phyloP scores from a whole-genome alignment of 164 flowering plant species.

The Piper longum region DNA sequence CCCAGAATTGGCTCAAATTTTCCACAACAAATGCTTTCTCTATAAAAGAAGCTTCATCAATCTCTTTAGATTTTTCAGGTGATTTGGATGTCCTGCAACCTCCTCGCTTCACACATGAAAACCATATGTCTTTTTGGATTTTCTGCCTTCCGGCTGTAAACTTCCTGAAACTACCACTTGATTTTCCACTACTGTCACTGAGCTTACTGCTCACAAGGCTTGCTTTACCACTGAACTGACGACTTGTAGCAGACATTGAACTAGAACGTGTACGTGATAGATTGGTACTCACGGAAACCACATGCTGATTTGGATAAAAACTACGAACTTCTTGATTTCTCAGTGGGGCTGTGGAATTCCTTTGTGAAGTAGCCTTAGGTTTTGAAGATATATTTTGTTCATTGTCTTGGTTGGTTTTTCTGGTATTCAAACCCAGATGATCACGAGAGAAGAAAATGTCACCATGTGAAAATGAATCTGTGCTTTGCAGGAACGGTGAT shows the following conservation, averaged over 20 bases:
- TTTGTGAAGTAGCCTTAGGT: constrained; percentile 5
- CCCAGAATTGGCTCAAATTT: constrained; percentile 55
- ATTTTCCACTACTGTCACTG: constrained; percentile 29
- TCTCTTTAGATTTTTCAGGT: constrained; percentile 21
- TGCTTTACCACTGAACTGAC: constrained; percentile 19
- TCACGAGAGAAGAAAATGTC: constrained; percentile 54
- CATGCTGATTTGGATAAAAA: constrained; percentile 11
- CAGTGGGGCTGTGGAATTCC: constrained; percentile 11
- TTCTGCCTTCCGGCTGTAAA: constrained; percentile 39
- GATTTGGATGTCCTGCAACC: constrained; percentile 41
- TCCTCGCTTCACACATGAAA: constrained; percentile 44
- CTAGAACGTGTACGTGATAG: constrained; percentile 15
- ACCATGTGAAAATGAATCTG: constrained; percentile 39
- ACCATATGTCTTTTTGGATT: constrained; percentile 36
- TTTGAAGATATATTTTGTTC: not conserved
- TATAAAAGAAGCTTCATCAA: constrained; percentile 52
- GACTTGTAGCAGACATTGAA: constrained; percentile 21
- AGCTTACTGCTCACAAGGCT: constrained; percentile 25
- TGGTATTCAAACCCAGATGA: constrained; percentile 17
- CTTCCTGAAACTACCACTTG: constrained; percentile 23
- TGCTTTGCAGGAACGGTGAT: constrained; percentile 22
- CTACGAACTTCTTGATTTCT: constrained; percentile 10
- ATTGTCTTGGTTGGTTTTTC: constrained; percentile 4
- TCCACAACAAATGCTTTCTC: constrained; percentile 60
- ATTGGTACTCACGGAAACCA: constrained; percentile 12